Conservation (phyloP, 805 yeast species). For the Sungouiella blattae region DNA sequence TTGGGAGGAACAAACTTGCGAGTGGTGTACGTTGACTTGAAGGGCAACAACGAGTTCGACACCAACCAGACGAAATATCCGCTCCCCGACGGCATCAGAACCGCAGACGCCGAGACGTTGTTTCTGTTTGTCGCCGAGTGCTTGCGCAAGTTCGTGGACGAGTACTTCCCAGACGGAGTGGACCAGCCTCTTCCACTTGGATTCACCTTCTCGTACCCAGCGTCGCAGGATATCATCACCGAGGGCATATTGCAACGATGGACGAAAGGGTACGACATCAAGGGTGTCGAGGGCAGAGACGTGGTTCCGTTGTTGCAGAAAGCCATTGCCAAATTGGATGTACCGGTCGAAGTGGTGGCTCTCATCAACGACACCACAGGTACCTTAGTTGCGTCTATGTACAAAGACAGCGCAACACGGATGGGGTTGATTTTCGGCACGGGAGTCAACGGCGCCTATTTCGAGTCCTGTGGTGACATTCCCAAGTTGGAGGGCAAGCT, state of each 20-base stretch:
- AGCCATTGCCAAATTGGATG: slow-evolving; percentile 55
- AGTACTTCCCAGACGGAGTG: slow-evolving; percentile 64
- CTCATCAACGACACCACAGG: slow-evolving; percentile 94
- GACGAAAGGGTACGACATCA: slow-evolving; percentile 95
- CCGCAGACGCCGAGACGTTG: slow-evolving; percentile 69
- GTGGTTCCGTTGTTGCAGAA: slow-evolving; percentile 84
- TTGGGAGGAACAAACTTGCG: slow-evolving; percentile 94
- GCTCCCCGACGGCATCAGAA: slow-evolving; percentile 70
- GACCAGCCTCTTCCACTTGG: slow-evolving; percentile 68
- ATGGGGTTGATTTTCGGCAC: slow-evolving; percentile 96
- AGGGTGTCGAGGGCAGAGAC: slow-evolving; percentile 86
- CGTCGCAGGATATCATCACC: slow-evolving; percentile 73
- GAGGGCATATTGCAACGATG: slow-evolving; percentile 84
- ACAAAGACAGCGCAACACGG: slow-evolving; percentile 77
- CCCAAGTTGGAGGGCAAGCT: slow-evolving; percentile 74
- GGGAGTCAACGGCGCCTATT: slow-evolving; percentile 94
- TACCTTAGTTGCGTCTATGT: slow-evolving; percentile 88
- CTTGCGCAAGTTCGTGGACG: slow-evolving; percentile 61
- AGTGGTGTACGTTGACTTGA: slow-evolving; percentile 76
- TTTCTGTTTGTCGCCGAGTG: slow-evolving; percentile 82
- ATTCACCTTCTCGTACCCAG: slow-evolving; percentile 89
- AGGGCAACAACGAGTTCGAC: slow-evolving; percentile 78
- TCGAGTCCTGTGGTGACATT: slow-evolving; percentile 63
- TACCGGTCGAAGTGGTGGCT: slow-evolving; percentile 83
- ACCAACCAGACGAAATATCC: slow-evolving; percentile 79